Percentiles rank a stretch among this genome's conserved stretches.
Conservation (phyloP, 2,329 filamentous ascomycete genomes). For the Colletotrichum sp. region DNA sequence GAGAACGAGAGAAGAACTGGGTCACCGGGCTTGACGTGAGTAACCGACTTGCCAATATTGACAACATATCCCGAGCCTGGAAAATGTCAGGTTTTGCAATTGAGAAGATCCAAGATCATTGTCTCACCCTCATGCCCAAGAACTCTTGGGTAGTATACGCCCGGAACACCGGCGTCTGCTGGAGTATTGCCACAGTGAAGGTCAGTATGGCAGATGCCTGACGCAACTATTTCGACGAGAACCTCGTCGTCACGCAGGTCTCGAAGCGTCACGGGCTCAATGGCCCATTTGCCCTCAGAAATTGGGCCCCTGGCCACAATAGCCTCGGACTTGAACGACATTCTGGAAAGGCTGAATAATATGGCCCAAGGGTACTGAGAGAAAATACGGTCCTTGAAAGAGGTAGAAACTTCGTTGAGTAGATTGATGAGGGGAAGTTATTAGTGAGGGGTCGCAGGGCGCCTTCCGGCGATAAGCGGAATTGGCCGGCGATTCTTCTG, state of each 20-base stretch:
- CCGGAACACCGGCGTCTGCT: constrained; percentile 3
- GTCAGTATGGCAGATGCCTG: constrained; percentile 62
- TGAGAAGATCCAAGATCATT: too few relatives aligned
- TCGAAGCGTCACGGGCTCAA: constrained; percentile 33
- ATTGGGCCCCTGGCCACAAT: constrained; percentile 35
- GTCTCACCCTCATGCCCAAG: constrained; percentile 57
- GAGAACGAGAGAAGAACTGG: constrained; percentile 55
- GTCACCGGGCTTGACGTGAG: constrained; percentile 55
- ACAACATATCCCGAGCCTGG: constrained; percentile 51
- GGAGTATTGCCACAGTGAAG: constrained; percentile 45
- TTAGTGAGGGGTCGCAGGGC: not conserved
- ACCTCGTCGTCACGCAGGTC: constrained; percentile 45
- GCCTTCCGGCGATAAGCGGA: not conserved
- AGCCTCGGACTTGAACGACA: constrained; percentile 31
- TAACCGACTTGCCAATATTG: constrained; percentile 44
- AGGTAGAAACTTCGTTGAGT: not conserved
- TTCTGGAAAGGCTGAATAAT: not conserved
- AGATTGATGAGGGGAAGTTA: not conserved
- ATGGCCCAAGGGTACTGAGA: not conserved
- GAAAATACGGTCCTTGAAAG: not conserved
- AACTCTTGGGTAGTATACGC: constrained; percentile 34
- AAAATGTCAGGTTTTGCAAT: not conserved
- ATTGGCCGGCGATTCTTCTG: not conserved
- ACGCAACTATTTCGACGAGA: constrained; percentile 57
- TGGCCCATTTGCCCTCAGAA: constrained; percentile 34